Evolutionary conservation across 2,329 filamentous ascomycete species (phyloP), one percentile per base, ranked within the genome.

Genomic region (Ilyonectria sp.): DNA sequence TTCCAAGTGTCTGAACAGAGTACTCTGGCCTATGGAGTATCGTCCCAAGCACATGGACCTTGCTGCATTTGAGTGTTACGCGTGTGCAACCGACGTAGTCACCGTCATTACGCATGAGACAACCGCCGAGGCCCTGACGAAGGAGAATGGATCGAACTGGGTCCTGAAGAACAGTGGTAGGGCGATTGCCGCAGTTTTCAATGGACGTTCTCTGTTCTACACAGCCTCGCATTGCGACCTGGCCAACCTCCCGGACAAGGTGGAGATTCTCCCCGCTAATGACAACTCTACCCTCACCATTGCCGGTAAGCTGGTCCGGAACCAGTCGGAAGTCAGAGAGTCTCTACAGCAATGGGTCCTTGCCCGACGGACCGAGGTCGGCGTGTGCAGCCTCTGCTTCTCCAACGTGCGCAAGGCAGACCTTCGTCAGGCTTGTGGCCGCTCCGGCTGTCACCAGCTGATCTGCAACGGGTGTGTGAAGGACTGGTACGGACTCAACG

Each of bases 401-500:
- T 74, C 75, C 2, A 70, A 73, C 3, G 73, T 79, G 62, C 76
- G 78, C 37, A 81, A 83, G 64, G 69, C 63, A 3, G 74, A 78
- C 23, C 77, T 87, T 1, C 79, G 78, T 15, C 77, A 76, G 1
- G 83, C 85, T 2, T 87, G 85, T 63, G 83, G 84, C 11, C 82
- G 84, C 1, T 75, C 74, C 2, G 84, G 83, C 0, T 87, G 85
- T 63, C 56, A 75, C 15, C 82, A 86, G 74, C 72, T 74, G 6
- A 80, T 87, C 58, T 87, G 85, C 72, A 69, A 69, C 6, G 71
- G 65, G 13, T 87, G 85, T 64, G 69, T 80, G 10, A 65, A 73
- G 19, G 73, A 69, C 2, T 87, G 86, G 85, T 86, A 87, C 64
- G 83, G 84, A 0, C 74, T 83, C 64, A 87, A 87, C 70, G 56